Evolutionary conservation across 2,329 filamentous ascomycete genomes (phyloP), one percentile per base, ranked within the genome.

Genomic region (Aspergillus ruber): DNA sequence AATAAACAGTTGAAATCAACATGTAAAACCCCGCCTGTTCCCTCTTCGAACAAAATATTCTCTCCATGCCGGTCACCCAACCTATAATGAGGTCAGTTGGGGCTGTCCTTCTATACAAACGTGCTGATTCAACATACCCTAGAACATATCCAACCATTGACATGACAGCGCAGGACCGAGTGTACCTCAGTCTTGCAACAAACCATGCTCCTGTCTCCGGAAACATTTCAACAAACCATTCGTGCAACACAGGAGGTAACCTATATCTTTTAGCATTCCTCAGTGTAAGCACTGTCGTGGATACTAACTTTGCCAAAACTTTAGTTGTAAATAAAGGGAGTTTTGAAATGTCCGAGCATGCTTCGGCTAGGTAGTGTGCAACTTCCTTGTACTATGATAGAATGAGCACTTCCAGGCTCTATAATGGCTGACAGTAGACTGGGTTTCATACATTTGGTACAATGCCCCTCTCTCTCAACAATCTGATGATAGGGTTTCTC

Each of bases 1-100:
- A 99, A 99, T 4, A 98, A 82, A 68, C 94, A 98, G 72, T 98
- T 98, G 78, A 99, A 98, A 71, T 98, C 93, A 41, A 99, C 94
- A 69, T 99, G 93, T 69, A 98, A 88, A 2, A 95, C 84, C 44
- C 91, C 91, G 40, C 94, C 93, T 55, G 90, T 94, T 48, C 87
- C 86, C 72, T 97, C 89, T 67, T 97, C 90, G 27, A 98, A 83
- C 25, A 96, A 81, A 47, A 99, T 88, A 68, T 99, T 99, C 68
- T 98, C 93, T 49, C 91, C 91, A 70, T 99, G 93, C 3, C 93
- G 84, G 69, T 99, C 93, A 35, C 93, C 93, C 0, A 99, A 77
- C 0, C 86, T 74, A 42, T 43, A 48, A 21, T 10, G 13, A 50
- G 48, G 6, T 36, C 38, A 25, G 46, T 43, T 59, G 9, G 18